These are phyloP conservation scores for Leccinellum rugosiceps DNA, from an alignment of 768 basidiomycete genomes.

Conservation along the genomic window DNA sequence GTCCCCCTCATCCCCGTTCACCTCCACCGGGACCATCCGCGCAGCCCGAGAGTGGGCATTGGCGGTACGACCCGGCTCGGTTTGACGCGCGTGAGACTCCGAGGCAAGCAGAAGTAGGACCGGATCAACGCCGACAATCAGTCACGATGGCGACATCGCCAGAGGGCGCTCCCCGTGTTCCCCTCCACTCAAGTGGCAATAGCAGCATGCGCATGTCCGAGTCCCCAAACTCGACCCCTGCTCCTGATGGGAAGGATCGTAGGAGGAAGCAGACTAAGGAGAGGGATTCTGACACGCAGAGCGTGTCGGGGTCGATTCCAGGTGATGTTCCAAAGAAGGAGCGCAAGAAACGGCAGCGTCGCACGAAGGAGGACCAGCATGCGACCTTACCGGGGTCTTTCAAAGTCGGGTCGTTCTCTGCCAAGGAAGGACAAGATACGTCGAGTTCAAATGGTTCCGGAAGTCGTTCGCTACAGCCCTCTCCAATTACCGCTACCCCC, in stretches of 20 bases:
- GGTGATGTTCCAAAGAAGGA: slow-evolving; percentile 55
- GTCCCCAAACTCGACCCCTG: slow-evolving; percentile 49
- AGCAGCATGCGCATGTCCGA: slow-evolving; percentile 50
- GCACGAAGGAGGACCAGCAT: slow-evolving; percentile 43
- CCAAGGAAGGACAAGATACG: slow-evolving; percentile 55
- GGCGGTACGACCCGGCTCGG: slow-evolving; percentile 62
- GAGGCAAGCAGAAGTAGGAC: slow-evolving; percentile 26
- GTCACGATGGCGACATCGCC: slow-evolving; percentile 47
- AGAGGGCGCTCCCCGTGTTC: slow-evolving; percentile 34
- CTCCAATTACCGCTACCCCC: slow-evolving; percentile 60
- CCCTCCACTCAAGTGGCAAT: slow-evolving; percentile 28
- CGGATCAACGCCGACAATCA: slow-evolving; percentile 35
- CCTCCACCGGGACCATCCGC: slow-evolving; percentile 35
- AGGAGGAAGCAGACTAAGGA: slow-evolving; percentile 47
- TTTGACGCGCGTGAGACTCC: slow-evolving; percentile 47
- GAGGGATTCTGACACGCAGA: slow-evolving; percentile 41
- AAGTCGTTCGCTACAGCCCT: slow-evolving; percentile 64
- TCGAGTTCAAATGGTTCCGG: slow-evolving; percentile 64
- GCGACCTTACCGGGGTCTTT: slow-evolving; percentile 32
- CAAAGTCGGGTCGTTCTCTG: slow-evolving; percentile 33
- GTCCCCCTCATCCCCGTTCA: slow-evolving; percentile 29
- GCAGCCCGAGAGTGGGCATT: slow-evolving; percentile 41
- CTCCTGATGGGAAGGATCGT: slow-evolving; percentile 46
- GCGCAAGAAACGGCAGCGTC: slow-evolving; percentile 45
- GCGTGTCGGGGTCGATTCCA: slow-evolving; percentile 25